Base-by-base conservation (phyloP, 257 asterid species). In the Solanum boliviense region DNA sequence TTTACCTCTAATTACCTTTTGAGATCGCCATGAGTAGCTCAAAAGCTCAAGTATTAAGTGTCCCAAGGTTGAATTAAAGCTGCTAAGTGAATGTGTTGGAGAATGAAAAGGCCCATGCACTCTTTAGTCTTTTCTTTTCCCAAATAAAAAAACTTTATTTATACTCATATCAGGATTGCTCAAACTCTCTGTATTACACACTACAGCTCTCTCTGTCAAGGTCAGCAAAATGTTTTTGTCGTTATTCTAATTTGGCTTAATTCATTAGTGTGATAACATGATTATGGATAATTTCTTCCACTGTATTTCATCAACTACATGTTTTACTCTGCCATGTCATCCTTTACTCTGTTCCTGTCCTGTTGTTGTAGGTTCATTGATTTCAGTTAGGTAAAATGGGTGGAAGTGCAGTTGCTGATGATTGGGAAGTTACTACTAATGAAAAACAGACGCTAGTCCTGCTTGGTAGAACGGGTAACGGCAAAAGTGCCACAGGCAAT, bases 401-500 rank as follows among this genome's bases (percentile, higher is more conserved):
- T 32, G 99, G 98, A 60, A 91, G 93, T 88, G 84, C 86, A n/a
- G 78, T 89, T 56, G 91, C 89, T 88, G 97, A 92, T 79, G 98
- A 95, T 86, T 94, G 98, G 97, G 98, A 94, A 92, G 87, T 95
- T 44, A 76, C 94, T 70, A 48, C 85, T 3, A 89, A 60, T 89
- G 94, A 88, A 13, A 92, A 90, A 83, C 89, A 92, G 29, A 95
- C 98, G 9, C 79, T 95, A 36, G 97, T 95, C 86, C 89, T 96
- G 86, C 93, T 95, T 46, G 99, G 98, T 9, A 70, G 96, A 13
- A 94, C 98, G 0, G 98, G 99, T 36, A 94, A 94, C 82, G 99
- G 98, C 0, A 95, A 94, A 79, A 95, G 99, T 87, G 98, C 99
- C 1, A 94, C 98, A 0, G 98, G 98, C 32, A 95, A 96, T 88